Conservation (phyloP, 2,329 filamentous ascomycete genomes). For the Epichloe glyceriae region DNA sequence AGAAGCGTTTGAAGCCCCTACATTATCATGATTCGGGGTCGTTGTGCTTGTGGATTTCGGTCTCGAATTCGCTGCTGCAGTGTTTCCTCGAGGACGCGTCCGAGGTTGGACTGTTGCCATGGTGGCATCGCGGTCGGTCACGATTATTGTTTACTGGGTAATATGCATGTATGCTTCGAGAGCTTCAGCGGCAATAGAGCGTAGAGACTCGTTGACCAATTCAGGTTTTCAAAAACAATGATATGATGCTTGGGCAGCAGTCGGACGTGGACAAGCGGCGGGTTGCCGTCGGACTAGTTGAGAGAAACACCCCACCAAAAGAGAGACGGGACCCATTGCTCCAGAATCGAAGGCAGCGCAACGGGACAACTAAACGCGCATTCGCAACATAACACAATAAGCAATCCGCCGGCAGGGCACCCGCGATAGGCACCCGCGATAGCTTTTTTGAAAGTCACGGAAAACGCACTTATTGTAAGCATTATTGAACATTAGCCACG, state of each 20-base stretch:
- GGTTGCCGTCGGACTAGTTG: not conserved
- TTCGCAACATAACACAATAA: too few species aligned
- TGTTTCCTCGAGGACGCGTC: slow-evolving; percentile 5
- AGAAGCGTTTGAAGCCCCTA: not conserved
- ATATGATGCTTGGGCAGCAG: not conserved
- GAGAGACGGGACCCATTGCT: too few species aligned
- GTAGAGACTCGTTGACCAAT: not conserved
- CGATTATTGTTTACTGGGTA: not conserved
- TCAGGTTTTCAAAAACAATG: not conserved
- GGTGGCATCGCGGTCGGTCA: slow-evolving; percentile 2
- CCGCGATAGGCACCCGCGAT: too few species aligned
- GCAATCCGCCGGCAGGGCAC: too few species aligned
- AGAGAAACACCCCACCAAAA: not conserved
- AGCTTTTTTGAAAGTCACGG: too few species aligned
- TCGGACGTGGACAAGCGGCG: not conserved
- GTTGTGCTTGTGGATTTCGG: not conserved
- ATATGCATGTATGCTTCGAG: not conserved
- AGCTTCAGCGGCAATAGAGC: not conserved
- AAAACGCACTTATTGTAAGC: too few species aligned
- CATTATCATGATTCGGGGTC: not conserved
- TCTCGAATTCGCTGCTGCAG: not conserved
- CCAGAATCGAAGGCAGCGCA: too few species aligned
- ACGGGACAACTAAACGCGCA: too few species aligned
- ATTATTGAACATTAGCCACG: too few species aligned
- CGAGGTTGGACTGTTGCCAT: slow-evolving; percentile 9